Conservation (phyloP, 805 yeast species). For the Candida easanensis region DNA sequence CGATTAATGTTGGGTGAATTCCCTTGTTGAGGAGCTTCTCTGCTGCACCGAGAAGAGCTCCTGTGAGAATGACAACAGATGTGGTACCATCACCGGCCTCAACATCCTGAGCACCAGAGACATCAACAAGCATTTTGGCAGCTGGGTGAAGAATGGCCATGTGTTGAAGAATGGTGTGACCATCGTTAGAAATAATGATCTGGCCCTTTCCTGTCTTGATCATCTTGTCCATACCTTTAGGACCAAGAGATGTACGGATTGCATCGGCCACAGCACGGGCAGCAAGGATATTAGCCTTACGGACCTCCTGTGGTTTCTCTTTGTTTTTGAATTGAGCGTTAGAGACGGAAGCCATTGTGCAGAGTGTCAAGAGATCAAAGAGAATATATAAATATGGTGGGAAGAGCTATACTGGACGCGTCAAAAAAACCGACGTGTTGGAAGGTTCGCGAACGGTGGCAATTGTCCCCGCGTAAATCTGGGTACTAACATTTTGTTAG, state of each 20-base stretch:
- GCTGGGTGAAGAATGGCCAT: conserved; percentile 99
- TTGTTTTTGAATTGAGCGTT: conserved; percentile 90
- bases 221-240: conserved; percentile 99
- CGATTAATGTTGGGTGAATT: conserved; percentile 92
- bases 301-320: conserved; percentile 98
- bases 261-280: conserved; percentile 99
- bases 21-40: conserved; percentile 86
- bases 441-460: background rate
- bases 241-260: conserved; percentile 92
- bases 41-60: conserved; percentile 92
- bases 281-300: conserved; percentile 94
- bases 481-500: background rate
- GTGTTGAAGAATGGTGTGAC: conserved; percentile 93
- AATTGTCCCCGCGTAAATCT: conserved; percentile 1
- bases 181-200: conserved; percentile 95
- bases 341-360: conserved; percentile 31
- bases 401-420: conserved; percentile 1
- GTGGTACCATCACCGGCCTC: conserved; percentile 99
- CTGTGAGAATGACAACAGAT: conserved; percentile 92
- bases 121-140: conserved; percentile 96
- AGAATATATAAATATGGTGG: no score
- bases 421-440: background rate
- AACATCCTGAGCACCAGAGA: conserved; percentile 95
- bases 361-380: no score
- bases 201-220: conserved; percentile 91